Evolutionary conservation across 192 early-diverging fungal genomes (phyloP).

Genomic region (Coemansia sp.): DNA sequence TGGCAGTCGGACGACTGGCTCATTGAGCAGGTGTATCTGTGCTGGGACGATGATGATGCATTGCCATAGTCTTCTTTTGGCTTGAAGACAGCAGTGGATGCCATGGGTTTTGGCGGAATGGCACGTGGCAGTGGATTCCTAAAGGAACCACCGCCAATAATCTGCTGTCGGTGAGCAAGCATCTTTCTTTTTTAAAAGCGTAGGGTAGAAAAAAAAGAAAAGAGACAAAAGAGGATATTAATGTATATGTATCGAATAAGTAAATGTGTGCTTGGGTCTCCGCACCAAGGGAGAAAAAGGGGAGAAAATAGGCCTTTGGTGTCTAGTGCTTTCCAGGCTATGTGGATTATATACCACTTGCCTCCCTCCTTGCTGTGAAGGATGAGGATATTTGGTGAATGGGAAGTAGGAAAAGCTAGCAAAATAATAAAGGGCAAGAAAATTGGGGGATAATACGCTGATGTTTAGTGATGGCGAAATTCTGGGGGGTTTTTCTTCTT

Average conservation of each 20-base stretch:
- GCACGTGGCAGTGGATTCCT: too few species aligned
- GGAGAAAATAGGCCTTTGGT: not conserved
- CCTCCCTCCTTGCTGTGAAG: too few species aligned
- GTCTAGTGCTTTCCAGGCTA: not conserved
- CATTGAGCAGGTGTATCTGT: not conserved
- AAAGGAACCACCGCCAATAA: too few species aligned
- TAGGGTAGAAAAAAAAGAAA: too few species aligned
- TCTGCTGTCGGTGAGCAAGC: too few species aligned
- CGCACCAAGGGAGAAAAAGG: not conserved
- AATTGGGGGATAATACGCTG: not conserved
- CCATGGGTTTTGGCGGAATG: not conserved
- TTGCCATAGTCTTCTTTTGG: not conserved
- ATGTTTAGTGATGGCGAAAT: too few species aligned
- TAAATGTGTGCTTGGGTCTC: not conserved
- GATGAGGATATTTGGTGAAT: not conserved
- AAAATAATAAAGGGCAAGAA: not conserved
- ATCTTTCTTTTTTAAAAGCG: too few species aligned
- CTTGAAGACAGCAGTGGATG: not conserved
- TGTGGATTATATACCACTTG: not conserved
- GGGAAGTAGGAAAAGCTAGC: not conserved
- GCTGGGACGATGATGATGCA: not conserved
- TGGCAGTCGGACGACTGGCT: constrained; percentile 39
- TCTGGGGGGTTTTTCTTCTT: not conserved
- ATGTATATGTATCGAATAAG: not conserved
- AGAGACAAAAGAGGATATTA: too few species aligned